These are phyloP conservation scores for Argentina anserina DNA, from an alignment of 306 rosid species.

Conservation along the genomic window DNA sequence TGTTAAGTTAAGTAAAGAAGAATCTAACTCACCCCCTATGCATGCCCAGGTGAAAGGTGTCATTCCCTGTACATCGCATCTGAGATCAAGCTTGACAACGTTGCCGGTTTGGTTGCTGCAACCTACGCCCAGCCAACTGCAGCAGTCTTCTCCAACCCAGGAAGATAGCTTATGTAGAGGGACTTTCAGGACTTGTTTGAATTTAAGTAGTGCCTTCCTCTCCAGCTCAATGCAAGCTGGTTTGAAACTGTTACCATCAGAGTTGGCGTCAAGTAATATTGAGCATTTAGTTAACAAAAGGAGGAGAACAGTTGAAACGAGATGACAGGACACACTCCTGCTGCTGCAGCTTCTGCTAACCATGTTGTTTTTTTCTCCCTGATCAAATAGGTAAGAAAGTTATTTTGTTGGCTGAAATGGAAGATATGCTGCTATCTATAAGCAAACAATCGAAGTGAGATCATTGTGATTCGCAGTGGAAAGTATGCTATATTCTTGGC, in stretches of 20 bases:
- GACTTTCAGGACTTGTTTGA: neutral
- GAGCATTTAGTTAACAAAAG: neutral
- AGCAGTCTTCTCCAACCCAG: constrained; percentile 22
- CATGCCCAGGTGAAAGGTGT: neutral
- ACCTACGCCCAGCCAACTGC: constrained; percentile 12
- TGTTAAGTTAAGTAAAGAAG: neutral
- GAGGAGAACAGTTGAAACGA: neutral
- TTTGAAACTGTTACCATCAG: neutral
- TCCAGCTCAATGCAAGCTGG: neutral
- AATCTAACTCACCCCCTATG: neutral
- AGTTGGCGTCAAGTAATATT: neutral
- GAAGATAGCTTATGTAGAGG: constrained; percentile 8
- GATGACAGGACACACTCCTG: neutral
- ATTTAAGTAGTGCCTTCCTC: neutral
- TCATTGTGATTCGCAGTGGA: neutral
- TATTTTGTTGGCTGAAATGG: neutral
- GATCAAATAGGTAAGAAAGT: neutral
- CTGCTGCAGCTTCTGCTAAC: neutral
- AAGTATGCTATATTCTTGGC: no score
- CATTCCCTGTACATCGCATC: neutral
- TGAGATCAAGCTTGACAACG: neutral
- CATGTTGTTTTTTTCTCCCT: neutral
- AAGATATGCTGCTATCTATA: neutral
- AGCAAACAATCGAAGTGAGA: neutral
- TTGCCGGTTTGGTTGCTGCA: constrained; percentile 14